Evolutionary conservation across 1,284 basidiomycete species (phyloP), one percentile per base, ranked within the genome.

Genomic region (Phlebopus sp.): DNA sequence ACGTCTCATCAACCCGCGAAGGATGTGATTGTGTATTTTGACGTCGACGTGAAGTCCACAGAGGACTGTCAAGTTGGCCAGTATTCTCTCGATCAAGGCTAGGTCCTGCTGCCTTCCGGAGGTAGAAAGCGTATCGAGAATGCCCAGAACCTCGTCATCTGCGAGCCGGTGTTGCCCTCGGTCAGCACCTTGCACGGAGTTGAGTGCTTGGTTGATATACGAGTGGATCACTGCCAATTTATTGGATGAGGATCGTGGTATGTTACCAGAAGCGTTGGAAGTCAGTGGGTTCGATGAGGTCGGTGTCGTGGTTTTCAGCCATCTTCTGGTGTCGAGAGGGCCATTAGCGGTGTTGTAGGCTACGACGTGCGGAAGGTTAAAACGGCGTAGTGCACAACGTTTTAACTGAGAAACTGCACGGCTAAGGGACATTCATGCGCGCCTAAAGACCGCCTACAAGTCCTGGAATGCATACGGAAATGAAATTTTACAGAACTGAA

Each of bases 341-440:
- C 51, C 25, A 4, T 31, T 25, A 1, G 48, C 34, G 36, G 30
- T 25, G 34, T 18, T 35, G 36, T 9, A 31, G 29, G 37, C 25
- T 13, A 44, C 37, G 14, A 46, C 42, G 29, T 38, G 40, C 23
- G 40, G 48, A 46, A 44, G 19, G 47, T 49, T 50, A 14, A 58
- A 55, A 43, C 63, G 63, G 44, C 45, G 52, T 49, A 61, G 42
- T 42, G 58, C 62, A 40, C 61, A 55, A 17, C 62, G 60, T 51
- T 62, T 62, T n/a, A 66, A 31, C 9, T 61, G 64, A 53, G 15
- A 57, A 55, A 56, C 51, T 47, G 38, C 48, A n/a, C 58, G 56
- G 38, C 54, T 30, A 42, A 63, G 25, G 70, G 71, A 78, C 78
- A 81, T 81, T 78, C 78, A 80, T 77, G 67, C 76, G 64, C 52